A percentile compares a stretch with the other conserved stretches of the same genome.
These are phyloP conservation scores for Blastocystis sp. DNA, from an alignment of 352 stramenopile genomes.

Conservation along the genomic window DNA sequence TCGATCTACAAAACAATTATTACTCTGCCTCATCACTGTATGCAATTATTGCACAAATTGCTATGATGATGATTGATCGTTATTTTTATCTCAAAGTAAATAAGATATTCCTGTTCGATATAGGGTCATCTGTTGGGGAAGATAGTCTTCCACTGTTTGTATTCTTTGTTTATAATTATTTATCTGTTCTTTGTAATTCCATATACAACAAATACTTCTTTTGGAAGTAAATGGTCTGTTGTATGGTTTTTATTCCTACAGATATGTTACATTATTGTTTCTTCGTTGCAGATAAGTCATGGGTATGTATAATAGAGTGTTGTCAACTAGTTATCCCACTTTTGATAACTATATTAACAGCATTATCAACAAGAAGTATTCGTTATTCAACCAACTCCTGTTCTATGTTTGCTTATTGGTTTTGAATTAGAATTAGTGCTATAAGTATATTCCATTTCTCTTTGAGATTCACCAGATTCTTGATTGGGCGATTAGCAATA, in stretches of 20 bases:
- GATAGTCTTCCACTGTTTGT: constrained; percentile 17
- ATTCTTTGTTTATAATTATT: neutral
- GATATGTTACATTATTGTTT: neutral
- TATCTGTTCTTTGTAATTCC: neutral
- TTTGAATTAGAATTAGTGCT: neutral
- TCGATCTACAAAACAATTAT: constrained; percentile 56
- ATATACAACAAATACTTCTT: neutral
- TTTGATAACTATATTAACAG: neutral
- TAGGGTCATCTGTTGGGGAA: neutral
- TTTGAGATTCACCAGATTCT: constrained; percentile 61
- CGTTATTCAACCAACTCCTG: neutral
- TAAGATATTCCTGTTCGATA: neutral
- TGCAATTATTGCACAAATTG: neutral
- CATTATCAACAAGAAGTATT: constrained; percentile 15
- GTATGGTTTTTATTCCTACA: neutral
- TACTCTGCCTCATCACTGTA: constrained; percentile 28
- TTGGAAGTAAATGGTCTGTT: neutral
- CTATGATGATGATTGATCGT: constrained; percentile 31
- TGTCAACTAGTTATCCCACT: neutral
- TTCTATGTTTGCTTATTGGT: neutral
- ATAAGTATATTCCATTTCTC: constrained; percentile 59
- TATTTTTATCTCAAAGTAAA: constrained; percentile 33
- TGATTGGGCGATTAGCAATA: constrained; percentile 34
- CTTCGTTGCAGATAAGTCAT: neutral
- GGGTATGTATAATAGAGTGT: neutral